These are phyloP conservation scores for Bacidia rubella DNA, from an alignment of 495 filamentous ascomycete genomes.

Conservation along the genomic window DNA sequence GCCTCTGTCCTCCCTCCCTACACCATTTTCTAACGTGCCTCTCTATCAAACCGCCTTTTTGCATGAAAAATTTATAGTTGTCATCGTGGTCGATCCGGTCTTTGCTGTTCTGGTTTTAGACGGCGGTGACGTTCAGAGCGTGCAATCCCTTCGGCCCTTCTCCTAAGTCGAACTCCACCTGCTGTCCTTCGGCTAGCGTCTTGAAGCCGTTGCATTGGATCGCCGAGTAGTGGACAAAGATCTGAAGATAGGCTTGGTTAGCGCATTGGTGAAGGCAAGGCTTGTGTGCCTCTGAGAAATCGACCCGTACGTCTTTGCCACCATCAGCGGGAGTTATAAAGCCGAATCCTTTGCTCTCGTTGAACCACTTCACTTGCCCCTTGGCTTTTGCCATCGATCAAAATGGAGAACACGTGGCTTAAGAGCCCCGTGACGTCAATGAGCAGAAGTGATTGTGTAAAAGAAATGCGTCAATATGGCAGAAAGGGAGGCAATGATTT, in stretches of 20 bases:
- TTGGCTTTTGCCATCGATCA: not conserved
- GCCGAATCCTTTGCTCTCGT: constrained; percentile 4
- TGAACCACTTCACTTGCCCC: constrained; percentile 8
- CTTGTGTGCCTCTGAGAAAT: not conserved
- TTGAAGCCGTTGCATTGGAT: constrained; percentile 2
- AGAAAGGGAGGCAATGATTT: too few relatives aligned
- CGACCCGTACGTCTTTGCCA: not conserved
- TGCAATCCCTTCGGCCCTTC: constrained; percentile 1
- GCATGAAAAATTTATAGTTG: too few relatives aligned
- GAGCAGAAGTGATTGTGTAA: not conserved
- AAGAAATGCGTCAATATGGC: not conserved
- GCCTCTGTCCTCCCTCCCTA: not conserved
- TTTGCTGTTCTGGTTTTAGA: too few relatives aligned
- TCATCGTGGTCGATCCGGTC: too few relatives aligned
- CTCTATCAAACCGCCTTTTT: too few relatives aligned
- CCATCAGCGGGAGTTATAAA: constrained; percentile 5
- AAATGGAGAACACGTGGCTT: not conserved
- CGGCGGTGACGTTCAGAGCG: not conserved
- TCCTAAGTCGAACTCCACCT: constrained; percentile 1
- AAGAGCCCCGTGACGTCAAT: not conserved
- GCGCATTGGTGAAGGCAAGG: not conserved
- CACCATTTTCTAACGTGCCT: not conserved
- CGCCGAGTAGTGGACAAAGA: constrained; percentile 3
- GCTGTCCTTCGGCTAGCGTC: constrained; percentile 4
- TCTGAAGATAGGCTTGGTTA: constrained; percentile 1